Evolutionary conservation across 2,329 filamentous ascomycete genomes (phyloP).

Genomic region (Aspergillus piperis): DNA sequence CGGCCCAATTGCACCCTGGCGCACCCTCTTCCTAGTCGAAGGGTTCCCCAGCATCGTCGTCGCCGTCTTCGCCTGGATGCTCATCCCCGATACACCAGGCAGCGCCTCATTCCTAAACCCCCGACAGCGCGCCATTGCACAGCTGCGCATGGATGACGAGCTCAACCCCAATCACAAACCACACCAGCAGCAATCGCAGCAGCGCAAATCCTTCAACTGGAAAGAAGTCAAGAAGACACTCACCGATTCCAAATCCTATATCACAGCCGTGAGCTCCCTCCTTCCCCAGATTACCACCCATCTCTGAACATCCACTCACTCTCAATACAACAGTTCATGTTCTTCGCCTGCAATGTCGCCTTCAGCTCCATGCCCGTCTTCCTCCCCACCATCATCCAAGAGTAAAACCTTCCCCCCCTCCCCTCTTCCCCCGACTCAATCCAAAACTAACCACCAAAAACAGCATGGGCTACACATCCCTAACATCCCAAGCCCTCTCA

Average conservation of each 20-base stretch:
- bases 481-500: conserved; percentile 73
- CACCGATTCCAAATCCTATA: conserved; percentile 68
- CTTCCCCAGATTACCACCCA: too few relatives aligned
- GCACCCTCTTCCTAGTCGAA: conserved; percentile 80
- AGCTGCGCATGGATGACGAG: conserved; percentile 61
- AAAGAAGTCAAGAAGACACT: conserved; percentile 62
- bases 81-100: conserved; percentile 74
- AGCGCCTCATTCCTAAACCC: conserved; percentile 64
- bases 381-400: conserved; percentile 74
- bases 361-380: conserved; percentile 88
- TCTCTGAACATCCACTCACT: neutral
- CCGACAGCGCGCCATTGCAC: conserved; percentile 69
- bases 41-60: conserved; percentile 80
- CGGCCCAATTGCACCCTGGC: conserved; percentile 76
- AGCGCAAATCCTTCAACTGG: conserved; percentile 48
- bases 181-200: conserved; percentile 10
- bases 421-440: neutral
- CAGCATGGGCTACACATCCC: conserved; percentile 68
- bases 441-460: neutral
- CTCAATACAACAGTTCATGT: conserved; percentile 58
- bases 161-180: conserved; percentile 42
- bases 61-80: conserved; percentile 70
- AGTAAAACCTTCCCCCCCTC: conserved; percentile 38
- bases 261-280: conserved; percentile 60
- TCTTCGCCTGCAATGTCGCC: conserved; percentile 84